Conservation (phyloP, 139 green algal species). For the Pedinophyceae sp. region DNA sequence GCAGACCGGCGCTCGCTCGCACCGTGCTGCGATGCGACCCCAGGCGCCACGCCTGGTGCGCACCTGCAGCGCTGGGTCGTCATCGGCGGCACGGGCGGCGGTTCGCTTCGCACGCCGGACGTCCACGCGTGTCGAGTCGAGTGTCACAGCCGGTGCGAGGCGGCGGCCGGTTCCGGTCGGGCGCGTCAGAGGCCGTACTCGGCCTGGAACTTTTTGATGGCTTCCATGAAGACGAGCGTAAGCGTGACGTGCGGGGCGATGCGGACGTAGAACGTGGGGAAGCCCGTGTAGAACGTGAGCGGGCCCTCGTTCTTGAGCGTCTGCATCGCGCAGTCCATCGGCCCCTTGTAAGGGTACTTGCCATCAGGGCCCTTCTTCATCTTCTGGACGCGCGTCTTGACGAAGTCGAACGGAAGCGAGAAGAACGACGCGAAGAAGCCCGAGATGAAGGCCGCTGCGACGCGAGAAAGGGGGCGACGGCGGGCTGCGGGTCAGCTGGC, state of each 20-base stretch:
- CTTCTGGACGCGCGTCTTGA: conserved; percentile 88
- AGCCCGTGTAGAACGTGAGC: conserved; percentile 95
- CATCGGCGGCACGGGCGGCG: no score
- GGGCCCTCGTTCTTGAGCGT: conserved; percentile 55
- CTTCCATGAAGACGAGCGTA: conserved; percentile 76
- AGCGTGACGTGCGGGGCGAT: conserved; percentile 86
- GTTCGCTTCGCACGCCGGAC: no score
- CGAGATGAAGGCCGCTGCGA: conserved; percentile 33
- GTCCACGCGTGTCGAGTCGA: no score
- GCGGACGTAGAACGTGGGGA: conserved; percentile 82
- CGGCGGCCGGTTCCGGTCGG: no score
- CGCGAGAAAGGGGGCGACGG: no score
- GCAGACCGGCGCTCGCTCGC: no score
- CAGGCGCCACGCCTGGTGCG: no score
- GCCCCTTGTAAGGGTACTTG: conserved; percentile 70
- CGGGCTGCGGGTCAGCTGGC: no score
- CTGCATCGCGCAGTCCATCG: conserved; percentile 77
- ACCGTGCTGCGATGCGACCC: no score
- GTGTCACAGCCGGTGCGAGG: no score
- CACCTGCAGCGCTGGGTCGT: no score
- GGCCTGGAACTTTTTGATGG: conserved; percentile 59
- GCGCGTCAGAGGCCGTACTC: conserved; percentile 52
- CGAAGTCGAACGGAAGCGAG: conserved; percentile 94
- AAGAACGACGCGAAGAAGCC: conserved; percentile 83
- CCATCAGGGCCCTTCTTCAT: conserved; percentile 63